phyloP scores from a whole-genome alignment of 1,139 yeast species.

The Sugiyamaella japonica region DNA sequence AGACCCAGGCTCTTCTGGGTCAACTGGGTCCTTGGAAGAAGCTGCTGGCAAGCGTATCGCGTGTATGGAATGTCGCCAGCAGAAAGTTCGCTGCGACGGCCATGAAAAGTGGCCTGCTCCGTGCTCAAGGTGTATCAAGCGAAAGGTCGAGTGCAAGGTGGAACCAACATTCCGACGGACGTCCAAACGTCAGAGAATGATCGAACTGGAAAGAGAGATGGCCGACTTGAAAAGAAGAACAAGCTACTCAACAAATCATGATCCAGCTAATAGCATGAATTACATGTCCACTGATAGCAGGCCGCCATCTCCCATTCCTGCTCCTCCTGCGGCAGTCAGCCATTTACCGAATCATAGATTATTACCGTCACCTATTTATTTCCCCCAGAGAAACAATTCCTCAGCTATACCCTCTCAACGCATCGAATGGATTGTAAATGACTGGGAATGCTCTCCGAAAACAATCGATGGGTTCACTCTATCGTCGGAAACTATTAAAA shows the following conservation, averaged over 20 bases:
- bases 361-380: conserved; percentile 18
- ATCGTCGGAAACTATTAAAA: conserved; percentile 58
- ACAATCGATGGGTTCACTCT: conserved; percentile 65
- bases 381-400: conserved; percentile 13
- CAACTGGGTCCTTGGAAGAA: conserved; percentile 18
- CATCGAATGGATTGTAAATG: conserved; percentile 16
- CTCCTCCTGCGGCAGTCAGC: conserved; percentile 6
- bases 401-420: conserved; percentile 10
- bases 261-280: conserved; percentile 46
- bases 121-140: conserved; percentile 76
- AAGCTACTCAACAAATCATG: conserved; percentile 42
- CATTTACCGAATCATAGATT: conserved; percentile 17
- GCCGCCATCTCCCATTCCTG: not conserved
- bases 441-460: conserved; percentile 56
- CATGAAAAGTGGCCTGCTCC: conserved; percentile 74
- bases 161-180: conserved; percentile 85
- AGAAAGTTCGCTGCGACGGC: conserved; percentile 87
- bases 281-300: not conserved
- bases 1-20: conserved; percentile 21
- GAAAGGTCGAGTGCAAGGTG: conserved; percentile 66
- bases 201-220: conserved; percentile 80
- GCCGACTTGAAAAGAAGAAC: conserved; percentile 47
- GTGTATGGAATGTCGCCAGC: conserved; percentile 95
- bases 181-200: conserved; percentile 72
- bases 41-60: conserved; percentile 61